These are phyloP conservation scores for Psilocybe tampanensis DNA, from an alignment of 768 basidiomycete genomes.

Conservation along the genomic window DNA sequence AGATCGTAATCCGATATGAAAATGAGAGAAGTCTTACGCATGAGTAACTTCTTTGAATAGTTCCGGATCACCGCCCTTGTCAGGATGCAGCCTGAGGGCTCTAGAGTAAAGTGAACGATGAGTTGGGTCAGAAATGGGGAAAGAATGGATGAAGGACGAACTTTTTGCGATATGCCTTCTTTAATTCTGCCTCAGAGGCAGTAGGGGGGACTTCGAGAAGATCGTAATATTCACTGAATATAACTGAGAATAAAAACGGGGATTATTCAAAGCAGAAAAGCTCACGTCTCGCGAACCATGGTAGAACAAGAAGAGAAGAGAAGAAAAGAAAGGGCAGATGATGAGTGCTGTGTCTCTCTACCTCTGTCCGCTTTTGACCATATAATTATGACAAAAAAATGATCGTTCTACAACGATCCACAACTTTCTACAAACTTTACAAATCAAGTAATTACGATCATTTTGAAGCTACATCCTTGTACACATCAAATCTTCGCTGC, in stretches of 20 bases:
- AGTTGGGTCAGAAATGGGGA: conserved; percentile 9
- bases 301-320: conserved; percentile 16
- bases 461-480: conserved; percentile 62
- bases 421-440: conserved; percentile 40
- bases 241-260: conserved; percentile 4
- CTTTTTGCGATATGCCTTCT: conserved; percentile 97
- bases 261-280: neutral
- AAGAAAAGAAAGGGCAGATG: conserved; percentile 22
- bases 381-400: conserved; percentile 26
- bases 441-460: conserved; percentile 34
- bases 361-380: conserved; percentile 27
- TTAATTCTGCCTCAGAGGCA: conserved; percentile 84
- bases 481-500: conserved; percentile 93
- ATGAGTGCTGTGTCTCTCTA: no score
- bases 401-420: conserved; percentile 50
- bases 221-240: conserved; percentile 84
- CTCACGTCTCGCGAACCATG: conserved; percentile 31
- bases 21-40: conserved; percentile 63
- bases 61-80: conserved; percentile 96
- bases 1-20: conserved; percentile 1
- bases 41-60: conserved; percentile 97
- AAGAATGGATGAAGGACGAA: conserved; percentile 29
- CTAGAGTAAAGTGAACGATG: conserved; percentile 38
- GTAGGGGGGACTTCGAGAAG: conserved; percentile 82
- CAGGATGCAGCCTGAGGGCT: conserved; percentile 84